Conservation (phyloP, 140 eudicot genomes). For the Senecio squalidus region DNA sequence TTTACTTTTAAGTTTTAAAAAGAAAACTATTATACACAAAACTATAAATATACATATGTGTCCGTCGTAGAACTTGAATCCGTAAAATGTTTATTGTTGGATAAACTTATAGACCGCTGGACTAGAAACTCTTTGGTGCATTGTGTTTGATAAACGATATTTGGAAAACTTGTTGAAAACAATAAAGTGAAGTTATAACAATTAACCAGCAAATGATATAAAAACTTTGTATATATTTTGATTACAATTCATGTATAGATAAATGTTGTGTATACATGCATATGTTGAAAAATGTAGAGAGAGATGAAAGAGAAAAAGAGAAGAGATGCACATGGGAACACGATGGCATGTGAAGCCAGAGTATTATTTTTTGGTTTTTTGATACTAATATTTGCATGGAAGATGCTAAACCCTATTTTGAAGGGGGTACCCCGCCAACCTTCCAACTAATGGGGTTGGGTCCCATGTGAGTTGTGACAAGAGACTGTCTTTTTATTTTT, state of each 20-base stretch:
- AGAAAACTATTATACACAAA: no score
- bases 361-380: constrained; percentile 24
- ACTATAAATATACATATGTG: no score
- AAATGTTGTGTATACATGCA: constrained; percentile 2
- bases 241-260: constrained; percentile 12
- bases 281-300: constrained; percentile 8
- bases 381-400: constrained; percentile 27
- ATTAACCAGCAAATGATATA: no score
- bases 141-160: no score
- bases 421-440: constrained; percentile 41
- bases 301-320: constrained; percentile 1
- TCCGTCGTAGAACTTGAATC: no score
- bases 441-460: constrained; percentile 44
- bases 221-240: neutral
- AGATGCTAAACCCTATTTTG: constrained; percentile 34
- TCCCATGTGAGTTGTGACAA: constrained; percentile 48
- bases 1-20: no score
- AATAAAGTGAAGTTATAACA: no score
- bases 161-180: no score
- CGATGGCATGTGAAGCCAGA: constrained; percentile 52
- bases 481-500: constrained; percentile 14
- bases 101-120: no score
- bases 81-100: no score
- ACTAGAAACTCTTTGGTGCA: no score
- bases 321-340: constrained; percentile 49